Percentiles rank a stretch among this genome's conserved stretches.
These are phyloP conservation scores for Exophiala spinifera DNA, from an alignment of 2,329 filamentous ascomycete species.

Conservation along the genomic window DNA sequence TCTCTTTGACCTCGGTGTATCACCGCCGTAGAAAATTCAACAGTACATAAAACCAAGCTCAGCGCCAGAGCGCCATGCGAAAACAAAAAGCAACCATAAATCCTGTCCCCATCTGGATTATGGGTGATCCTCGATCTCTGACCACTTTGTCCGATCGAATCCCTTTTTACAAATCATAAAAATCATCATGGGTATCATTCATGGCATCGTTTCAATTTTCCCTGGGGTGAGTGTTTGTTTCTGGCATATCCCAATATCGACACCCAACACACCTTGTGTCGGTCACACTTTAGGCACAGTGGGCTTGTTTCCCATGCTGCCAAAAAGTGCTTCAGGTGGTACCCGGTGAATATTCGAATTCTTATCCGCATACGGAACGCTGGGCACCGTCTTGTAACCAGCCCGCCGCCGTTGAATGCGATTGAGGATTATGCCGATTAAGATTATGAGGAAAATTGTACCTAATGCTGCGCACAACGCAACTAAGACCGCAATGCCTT, in stretches of 20 bases:
- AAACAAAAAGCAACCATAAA: background rate
- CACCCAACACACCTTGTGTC: background rate
- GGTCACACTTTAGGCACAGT: constrained; percentile 18
- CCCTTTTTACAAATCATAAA: background rate
- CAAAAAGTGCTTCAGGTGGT: constrained; percentile 47
- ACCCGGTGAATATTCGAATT: constrained; percentile 45
- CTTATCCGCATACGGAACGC: constrained; percentile 45
- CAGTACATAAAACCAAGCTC: background rate
- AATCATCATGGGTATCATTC: constrained; percentile 22
- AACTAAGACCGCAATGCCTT: constrained; percentile 46
- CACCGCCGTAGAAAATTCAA: background rate
- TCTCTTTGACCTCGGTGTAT: too few relatives aligned
- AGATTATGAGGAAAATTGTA: constrained; percentile 48
- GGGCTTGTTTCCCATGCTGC: constrained; percentile 22
- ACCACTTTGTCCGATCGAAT: background rate
- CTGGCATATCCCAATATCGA: background rate
- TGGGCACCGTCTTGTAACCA: constrained; percentile 46
- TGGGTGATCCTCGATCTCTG: background rate
- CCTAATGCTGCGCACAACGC: constrained; percentile 48
- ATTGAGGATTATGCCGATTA: constrained; percentile 46
- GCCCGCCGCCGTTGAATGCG: constrained; percentile 47
- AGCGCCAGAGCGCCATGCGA: constrained; percentile 10
- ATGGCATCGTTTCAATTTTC: constrained; percentile 19
- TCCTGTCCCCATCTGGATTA: background rate
- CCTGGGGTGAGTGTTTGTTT: background rate